phyloP scores from a whole-genome alignment of 352 stramenopile genomes.

The Pythium utonaiense region DNA sequence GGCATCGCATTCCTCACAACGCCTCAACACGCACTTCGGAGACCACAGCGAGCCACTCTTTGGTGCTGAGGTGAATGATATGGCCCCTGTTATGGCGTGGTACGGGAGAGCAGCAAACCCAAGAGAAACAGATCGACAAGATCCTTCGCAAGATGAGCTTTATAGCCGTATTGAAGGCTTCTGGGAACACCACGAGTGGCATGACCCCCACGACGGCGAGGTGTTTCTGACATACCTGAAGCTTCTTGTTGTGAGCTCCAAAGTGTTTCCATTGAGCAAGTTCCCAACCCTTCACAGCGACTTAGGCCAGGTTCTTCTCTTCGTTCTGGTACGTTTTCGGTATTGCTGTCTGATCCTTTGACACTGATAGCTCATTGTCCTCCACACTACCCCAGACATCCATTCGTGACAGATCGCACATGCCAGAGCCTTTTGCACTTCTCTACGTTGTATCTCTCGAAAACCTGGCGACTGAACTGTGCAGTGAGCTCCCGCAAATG shows the following conservation, averaged over 20 bases:
- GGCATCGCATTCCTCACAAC: neutral
- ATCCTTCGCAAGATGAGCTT: neutral
- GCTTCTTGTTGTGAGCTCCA: neutral
- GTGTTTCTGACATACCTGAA: neutral
- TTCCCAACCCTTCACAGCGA: neutral
- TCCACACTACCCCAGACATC: too few relatives aligned
- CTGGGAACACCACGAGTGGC: neutral
- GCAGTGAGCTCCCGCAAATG: neutral
- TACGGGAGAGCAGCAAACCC: neutral
- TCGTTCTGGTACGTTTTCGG: conserved; percentile 1
- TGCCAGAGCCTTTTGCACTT: conserved; percentile 10
- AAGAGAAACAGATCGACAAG: neutral
- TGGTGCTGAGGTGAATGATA: neutral
- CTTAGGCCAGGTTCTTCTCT: neutral
- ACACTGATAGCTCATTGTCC: too few relatives aligned
- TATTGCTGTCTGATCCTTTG: too few relatives aligned
- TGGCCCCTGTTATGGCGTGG: neutral
- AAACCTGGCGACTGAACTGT: neutral
- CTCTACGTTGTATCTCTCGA: conserved; percentile 1
- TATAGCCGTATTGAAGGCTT: neutral
- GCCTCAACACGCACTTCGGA: neutral
- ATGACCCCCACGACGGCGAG: neutral
- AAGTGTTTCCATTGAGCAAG: neutral
- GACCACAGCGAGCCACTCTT: neutral
- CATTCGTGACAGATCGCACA: conserved; percentile 3